A percentile compares a stretch with the other conserved stretches of the same genome.
These are phyloP conservation scores for Shiraia bambusicola DNA, from an alignment of 2,329 filamentous ascomycete species.

Conservation along the genomic window DNA sequence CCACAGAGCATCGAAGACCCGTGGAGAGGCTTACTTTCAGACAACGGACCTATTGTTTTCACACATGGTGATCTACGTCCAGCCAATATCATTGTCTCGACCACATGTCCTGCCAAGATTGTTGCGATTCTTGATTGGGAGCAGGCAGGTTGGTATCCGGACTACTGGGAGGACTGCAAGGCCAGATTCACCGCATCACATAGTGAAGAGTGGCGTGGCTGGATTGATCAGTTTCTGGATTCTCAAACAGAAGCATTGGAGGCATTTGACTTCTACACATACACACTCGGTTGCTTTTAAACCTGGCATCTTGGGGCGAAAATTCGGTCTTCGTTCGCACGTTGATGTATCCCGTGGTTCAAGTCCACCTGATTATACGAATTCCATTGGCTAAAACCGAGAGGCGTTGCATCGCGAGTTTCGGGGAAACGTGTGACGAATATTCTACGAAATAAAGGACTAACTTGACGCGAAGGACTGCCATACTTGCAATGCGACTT, in stretches of 20 bases:
- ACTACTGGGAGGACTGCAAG: conserved; percentile 19
- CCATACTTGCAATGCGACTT: too few relatives aligned
- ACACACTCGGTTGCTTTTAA: conserved; percentile 4
- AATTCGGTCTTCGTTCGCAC: too few relatives aligned
- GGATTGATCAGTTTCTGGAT: conserved; percentile 6
- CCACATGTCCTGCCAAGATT: conserved; percentile 10
- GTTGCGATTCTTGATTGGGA: conserved; percentile 17
- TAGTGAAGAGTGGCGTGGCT: conserved; percentile 2
- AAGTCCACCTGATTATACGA: too few relatives aligned
- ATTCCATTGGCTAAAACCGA: too few relatives aligned
- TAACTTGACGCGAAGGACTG: too few relatives aligned
- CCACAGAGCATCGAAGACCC: conserved; percentile 23
- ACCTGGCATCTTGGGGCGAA: too few relatives aligned
- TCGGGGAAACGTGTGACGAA: too few relatives aligned
- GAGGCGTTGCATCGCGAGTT: too few relatives aligned
- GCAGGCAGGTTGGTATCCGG: conserved; percentile 16
- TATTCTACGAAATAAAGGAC: too few relatives aligned
- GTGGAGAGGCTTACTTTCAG: conserved; percentile 23
- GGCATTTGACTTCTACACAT: conserved; percentile 9
- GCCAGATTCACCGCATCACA: background rate
- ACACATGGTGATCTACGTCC: conserved; percentile 41
- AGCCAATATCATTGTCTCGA: conserved; percentile 38
- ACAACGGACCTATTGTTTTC: conserved; percentile 33
- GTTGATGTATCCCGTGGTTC: too few relatives aligned
- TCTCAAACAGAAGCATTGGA: conserved; percentile 3